Evolutionary conservation across 495 filamentous ascomycete genomes (phyloP), one percentile per base, ranked within the genome.

Genomic region (Neurospora cerealis): DNA sequence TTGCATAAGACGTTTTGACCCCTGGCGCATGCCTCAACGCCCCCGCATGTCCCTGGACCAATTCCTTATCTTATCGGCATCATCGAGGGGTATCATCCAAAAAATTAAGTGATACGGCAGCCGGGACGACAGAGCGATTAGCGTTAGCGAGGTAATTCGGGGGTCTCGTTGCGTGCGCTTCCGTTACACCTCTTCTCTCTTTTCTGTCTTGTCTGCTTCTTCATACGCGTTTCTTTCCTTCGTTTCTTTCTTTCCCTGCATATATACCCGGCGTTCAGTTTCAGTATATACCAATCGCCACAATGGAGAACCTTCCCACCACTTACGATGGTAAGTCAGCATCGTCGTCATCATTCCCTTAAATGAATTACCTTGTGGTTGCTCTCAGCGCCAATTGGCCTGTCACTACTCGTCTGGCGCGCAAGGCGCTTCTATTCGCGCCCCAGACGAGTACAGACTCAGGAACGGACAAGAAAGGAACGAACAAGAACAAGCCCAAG

Each of bases 301-400:
- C 34, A 62, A 62, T 62, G 54, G 54, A 62, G 54, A 62, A 62
- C 54, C 54, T 62, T 62, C 76, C 74, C 11, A 73, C 74, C 74
- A 69, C 36, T 40, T 62, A 62, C 24, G 24, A 62, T 62, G 54
- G 54, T 62, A 62, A 32, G 54, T 62, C 54, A 28, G 13, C 54
- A 13, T 62, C 4, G 42, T 19, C 46, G 46, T 54, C 21, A 13
- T 54, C n/a, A 4, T 13, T 28, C 4, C 21, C 21, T 24, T n/a
- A 17, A n/a, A n/a, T 32, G 10, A 5, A 28, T 24, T 4, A 28
- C 48, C 48, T 9, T 60, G 15, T 60, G 13, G 24, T 17, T 28
- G 48, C 21, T 60, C 24, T 7, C 11, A 28, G 48, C 48, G 24
- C 48, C 48, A 24, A 60, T 60, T 60, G 24, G 5, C 48, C 13